Evolutionary conservation across 139 green algal species (phyloP).

Genomic region (Tetradesmus obliquus): DNA sequence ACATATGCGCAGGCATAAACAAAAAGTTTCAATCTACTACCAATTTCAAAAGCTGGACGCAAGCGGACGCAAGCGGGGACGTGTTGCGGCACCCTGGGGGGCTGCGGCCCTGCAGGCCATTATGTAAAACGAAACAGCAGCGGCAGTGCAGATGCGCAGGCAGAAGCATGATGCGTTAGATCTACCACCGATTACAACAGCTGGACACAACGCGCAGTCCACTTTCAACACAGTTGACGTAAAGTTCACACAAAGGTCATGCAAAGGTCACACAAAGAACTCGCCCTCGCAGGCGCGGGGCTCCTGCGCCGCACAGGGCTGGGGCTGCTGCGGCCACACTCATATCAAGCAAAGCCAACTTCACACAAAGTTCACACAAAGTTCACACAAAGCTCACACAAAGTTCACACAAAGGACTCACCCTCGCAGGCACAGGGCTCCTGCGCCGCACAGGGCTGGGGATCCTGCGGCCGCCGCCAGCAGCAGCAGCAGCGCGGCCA

Average conservation of each 20-base stretch:
- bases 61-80: too few species aligned
- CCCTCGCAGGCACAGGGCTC: not conserved
- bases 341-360: not conserved
- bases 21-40: too few species aligned
- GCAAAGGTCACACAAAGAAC: not conserved
- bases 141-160: too few species aligned
- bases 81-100: too few species aligned
- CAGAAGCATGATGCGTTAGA: too few species aligned
- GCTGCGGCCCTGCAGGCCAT: not conserved
- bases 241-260: not conserved
- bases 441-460: constrained; percentile 2
- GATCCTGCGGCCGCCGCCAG: too few species aligned
- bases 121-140: not conserved
- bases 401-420: not conserved
- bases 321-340: not conserved
- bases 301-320: not conserved
- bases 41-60: too few species aligned
- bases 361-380: not conserved
- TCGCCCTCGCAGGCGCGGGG: not conserved
- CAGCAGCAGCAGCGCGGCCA: not conserved
- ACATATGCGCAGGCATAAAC: not conserved
- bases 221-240: not conserved
- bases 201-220: too few species aligned
- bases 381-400: not conserved
- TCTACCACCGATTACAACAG: too few species aligned